These are phyloP conservation scores for Fonsecaea multimorphosa DNA, from an alignment of 2,329 filamentous ascomycete genomes.

Conservation along the genomic window DNA sequence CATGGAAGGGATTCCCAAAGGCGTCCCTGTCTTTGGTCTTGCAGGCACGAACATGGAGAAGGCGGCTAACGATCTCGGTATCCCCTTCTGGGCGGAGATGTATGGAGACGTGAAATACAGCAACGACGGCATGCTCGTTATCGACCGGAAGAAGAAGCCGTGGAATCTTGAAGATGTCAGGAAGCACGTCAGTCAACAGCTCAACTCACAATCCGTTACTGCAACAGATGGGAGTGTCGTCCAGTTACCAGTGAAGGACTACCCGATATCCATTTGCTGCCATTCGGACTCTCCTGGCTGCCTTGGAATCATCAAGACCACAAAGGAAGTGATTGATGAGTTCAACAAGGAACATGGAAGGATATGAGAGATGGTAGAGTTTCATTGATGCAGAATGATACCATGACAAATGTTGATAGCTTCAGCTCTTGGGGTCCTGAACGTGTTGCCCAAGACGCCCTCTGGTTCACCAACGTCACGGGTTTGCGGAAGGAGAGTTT, in stretches of 20 bases:
- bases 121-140: constrained; percentile 57
- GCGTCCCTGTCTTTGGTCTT: constrained; percentile 60
- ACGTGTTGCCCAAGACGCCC: too few species aligned
- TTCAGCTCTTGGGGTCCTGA: not conserved
- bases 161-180: constrained; percentile 50
- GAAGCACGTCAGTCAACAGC: constrained; percentile 51
- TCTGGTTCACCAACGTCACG: too few species aligned
- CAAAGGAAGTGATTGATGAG: constrained; percentile 50
- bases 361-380: constrained; percentile 3
- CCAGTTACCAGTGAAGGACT: constrained; percentile 49
- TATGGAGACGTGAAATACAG: constrained; percentile 65
- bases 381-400: too few species aligned
- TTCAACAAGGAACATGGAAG: constrained; percentile 48
- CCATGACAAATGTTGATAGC: not conserved
- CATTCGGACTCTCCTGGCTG: constrained; percentile 57
- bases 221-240: constrained; percentile 51
- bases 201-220: constrained; percentile 50
- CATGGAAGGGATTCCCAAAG: constrained; percentile 59
- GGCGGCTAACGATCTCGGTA: constrained; percentile 58
- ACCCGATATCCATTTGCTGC: constrained; percentile 54
- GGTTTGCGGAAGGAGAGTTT: too few species aligned
- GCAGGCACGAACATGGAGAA: constrained; percentile 62
- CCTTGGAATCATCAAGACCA: constrained; percentile 52
- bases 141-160: constrained; percentile 65
- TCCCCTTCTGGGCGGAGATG: constrained; percentile 61